Evolutionary conservation across 805 yeast species (phyloP), one percentile per base, ranked within the genome.

Genomic region (Wickerhamomyces strasburgensis): DNA sequence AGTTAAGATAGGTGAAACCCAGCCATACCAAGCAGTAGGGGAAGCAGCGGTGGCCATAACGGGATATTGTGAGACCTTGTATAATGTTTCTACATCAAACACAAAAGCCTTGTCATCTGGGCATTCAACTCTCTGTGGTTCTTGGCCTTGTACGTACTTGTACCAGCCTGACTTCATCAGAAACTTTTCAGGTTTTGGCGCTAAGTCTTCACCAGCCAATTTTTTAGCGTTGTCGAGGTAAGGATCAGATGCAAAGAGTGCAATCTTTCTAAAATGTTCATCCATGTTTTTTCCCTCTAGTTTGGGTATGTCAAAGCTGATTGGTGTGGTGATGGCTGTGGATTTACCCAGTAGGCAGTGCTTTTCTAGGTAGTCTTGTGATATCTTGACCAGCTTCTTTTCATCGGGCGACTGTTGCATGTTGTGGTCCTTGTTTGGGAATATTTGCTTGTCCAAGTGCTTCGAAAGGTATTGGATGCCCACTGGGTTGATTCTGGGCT

Each of bases 1-100:
- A 1, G 83, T 69, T 15, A 93, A 57, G 55, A 72, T 79, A 0
- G 99, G 98, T 0, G 96, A 87, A 7, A 87, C 79, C 99, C 99
- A 93, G 0, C 80, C 78, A 54, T 89, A 93, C 95, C 97, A 88
- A 0, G 96, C 95, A 8, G 70, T 65, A 0, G 68, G 56, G 0
- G 96, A 78, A 2, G 71, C 79, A 9, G 96, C 95, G 0, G 84
- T 73, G 2, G 96, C 96, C 59, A 93, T 55, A 0, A 84, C 75
- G 0, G 98, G 80, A 54, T 77, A 89, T 4, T 71, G 73, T 0
- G 93, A 75, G 1, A 76, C 60, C 47, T 85, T 80, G 60, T 87
- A 89, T 52, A 89, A 56, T 0, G 82, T 85, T 57, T 93, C 99
- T 9, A 86, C 89, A 59, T 93, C 99, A 57, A 90, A 90, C 0